Evolutionary conservation across 2,329 filamentous ascomycete genomes (phyloP).

Genomic region (Colletotrichum phormii): DNA sequence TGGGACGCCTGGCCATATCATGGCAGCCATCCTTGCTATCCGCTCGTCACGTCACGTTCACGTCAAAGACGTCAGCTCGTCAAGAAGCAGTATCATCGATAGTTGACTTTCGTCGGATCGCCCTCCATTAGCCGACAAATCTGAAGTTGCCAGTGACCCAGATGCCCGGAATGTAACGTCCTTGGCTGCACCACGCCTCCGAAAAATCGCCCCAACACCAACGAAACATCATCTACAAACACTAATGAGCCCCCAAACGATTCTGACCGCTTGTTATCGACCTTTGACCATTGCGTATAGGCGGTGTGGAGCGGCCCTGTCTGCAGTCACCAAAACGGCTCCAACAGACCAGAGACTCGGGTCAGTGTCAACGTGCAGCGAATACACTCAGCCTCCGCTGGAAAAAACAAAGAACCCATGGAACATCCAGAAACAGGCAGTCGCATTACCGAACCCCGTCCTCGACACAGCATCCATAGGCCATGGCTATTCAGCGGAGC

Average conservation of each 20-base stretch:
- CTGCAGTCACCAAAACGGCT: background rate
- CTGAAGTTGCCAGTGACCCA: conserved; percentile 6
- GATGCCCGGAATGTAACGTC: conserved; percentile 1
- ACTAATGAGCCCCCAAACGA: background rate
- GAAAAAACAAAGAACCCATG: conserved; percentile 5
- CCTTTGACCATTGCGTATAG: background rate
- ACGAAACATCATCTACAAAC: conserved; percentile 28
- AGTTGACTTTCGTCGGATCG: conserved; percentile 10
- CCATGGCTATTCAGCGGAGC: background rate
- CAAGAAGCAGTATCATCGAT: background rate
- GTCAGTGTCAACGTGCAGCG: background rate
- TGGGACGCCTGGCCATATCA: background rate
- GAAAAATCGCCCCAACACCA: background rate
- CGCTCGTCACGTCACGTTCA: background rate
- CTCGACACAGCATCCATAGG: background rate
- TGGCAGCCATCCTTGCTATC: background rate
- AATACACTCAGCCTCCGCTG: background rate
- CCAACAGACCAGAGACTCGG: background rate
- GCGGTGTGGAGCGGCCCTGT: conserved; percentile 1
- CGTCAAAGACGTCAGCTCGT: background rate
- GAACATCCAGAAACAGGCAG: conserved; percentile 9
- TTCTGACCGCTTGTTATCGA: background rate
- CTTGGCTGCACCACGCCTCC: background rate
- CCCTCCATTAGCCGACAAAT: background rate
- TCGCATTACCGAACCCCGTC: background rate